phyloP scores from a whole-genome alignment of 768 basidiomycete genomes.

The Auriscalpium vulgare region DNA sequence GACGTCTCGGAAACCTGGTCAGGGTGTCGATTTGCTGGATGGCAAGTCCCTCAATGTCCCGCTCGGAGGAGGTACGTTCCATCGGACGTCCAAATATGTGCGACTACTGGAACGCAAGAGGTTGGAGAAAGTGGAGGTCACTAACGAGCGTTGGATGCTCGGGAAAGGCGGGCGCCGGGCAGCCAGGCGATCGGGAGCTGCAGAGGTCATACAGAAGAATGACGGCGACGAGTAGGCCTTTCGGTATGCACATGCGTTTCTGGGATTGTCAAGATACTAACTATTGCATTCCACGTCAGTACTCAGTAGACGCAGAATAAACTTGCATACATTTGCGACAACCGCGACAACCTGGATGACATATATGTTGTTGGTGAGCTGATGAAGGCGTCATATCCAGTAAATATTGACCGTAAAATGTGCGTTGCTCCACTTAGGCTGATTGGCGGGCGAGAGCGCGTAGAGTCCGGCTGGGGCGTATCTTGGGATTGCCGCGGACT shows the following conservation, averaged over 20 bases:
- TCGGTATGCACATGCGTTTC: not conserved
- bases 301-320: too few species aligned
- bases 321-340: too few species aligned
- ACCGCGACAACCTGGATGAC: too few species aligned
- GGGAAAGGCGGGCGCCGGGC: constrained; percentile 51
- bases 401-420: too few species aligned
- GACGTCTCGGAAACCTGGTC: constrained; percentile 8
- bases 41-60: constrained; percentile 41
- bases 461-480: too few species aligned
- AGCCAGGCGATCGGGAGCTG: not conserved
- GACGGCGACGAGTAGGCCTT: not conserved
- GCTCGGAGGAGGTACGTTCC: constrained; percentile 63
- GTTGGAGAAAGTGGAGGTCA: constrained; percentile 60
- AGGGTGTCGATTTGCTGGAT: not conserved
- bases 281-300: too few species aligned
- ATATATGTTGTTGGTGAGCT: too few species aligned
- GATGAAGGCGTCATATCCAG: too few species aligned
- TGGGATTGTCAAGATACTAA: not conserved
- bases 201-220: not conserved
- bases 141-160: constrained; percentile 72
- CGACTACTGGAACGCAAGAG: constrained; percentile 61
- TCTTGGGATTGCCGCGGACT: too few species aligned
- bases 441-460: too few species aligned
- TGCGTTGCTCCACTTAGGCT: too few species aligned
- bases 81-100: constrained; percentile 53